Conservation (phyloP, 2,329 filamentous ascomycete genomes). For the Phaeophleospora eucalypticola region DNA sequence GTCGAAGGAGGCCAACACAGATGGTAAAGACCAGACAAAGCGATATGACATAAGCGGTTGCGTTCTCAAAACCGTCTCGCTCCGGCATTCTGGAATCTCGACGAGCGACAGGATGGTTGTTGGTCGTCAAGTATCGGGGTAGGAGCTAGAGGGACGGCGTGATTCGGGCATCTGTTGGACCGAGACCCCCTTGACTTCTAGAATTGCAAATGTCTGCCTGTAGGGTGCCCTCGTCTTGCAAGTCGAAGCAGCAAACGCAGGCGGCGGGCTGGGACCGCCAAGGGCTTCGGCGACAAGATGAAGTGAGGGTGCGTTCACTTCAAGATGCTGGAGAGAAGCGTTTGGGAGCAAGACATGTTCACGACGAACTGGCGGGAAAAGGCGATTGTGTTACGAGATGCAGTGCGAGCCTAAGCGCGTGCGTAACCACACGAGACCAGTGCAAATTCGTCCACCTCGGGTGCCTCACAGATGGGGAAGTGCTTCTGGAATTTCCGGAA, state of each 20-base stretch:
- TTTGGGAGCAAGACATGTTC: constrained; percentile 7
- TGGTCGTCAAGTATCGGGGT: neutral
- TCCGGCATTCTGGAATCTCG: constrained; percentile 17
- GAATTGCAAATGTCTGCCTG: no score
- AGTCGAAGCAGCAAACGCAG: constrained; percentile 5
- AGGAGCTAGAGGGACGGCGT: neutral
- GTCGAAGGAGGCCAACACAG: constrained; percentile 27
- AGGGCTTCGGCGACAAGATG: neutral
- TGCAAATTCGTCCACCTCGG: neutral
- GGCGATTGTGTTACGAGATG: neutral
- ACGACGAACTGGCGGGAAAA: neutral
- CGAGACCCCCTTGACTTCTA: constrained; percentile 1
- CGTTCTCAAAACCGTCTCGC: constrained; percentile 25
- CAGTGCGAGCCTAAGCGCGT: constrained; percentile 2
- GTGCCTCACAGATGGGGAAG: neutral
- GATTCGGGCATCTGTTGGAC: neutral
- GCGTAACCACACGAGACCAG: constrained; percentile 7
- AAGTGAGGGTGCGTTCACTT: constrained; percentile 1
- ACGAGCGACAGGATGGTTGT: no score
- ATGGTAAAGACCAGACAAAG: constrained; percentile 32
- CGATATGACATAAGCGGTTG: constrained; percentile 28
- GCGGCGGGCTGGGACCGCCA: constrained; percentile 4
- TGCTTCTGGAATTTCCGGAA: neutral
- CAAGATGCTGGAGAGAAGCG: constrained; percentile 1
- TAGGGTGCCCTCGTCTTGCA: neutral